These are phyloP conservation scores for Skeletonema grethae DNA, from an alignment of 108 stramenopile species.

Conservation along the genomic window DNA sequence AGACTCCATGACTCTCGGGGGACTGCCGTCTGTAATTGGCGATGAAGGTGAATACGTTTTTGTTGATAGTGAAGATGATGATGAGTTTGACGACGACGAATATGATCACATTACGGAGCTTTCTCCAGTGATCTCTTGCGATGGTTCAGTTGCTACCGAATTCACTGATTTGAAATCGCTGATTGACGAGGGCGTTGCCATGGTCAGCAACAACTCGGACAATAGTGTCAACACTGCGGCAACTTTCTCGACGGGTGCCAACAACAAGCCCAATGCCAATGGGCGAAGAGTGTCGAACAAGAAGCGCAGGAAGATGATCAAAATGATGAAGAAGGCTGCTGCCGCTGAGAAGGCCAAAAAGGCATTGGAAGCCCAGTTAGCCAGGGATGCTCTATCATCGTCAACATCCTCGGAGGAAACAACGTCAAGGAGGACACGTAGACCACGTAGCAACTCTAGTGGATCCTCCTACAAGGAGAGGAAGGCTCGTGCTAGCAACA, in stretches of 20 bases:
- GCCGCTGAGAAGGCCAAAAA: conserved; percentile 53
- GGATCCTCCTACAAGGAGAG: conserved; percentile 27
- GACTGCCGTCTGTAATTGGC: conserved; percentile 27
- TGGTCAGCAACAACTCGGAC: conserved; percentile 7
- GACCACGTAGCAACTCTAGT: not conserved
- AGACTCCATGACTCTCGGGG: conserved; percentile 9
- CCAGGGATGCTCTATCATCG: not conserved
- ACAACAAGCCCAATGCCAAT: conserved; percentile 18
- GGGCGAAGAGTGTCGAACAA: conserved; percentile 71
- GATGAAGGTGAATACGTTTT: conserved; percentile 49
- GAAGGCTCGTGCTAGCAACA: conserved; percentile 9
- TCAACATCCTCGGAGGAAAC: conserved; percentile 6
- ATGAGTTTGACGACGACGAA: conserved; percentile 25
- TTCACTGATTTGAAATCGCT: conserved; percentile 37
- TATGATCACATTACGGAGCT: conserved; percentile 26
- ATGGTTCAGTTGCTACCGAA: conserved; percentile 40
- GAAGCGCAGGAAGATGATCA: conserved; percentile 67
- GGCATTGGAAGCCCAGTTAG: conserved; percentile 16
- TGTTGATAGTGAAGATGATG: conserved; percentile 29
- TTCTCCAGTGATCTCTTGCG: conserved; percentile 46
- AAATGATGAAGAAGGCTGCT: conserved; percentile 73
- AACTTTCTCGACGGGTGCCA: not conserved
- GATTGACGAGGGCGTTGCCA: conserved; percentile 14
- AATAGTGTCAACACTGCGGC: conserved; percentile 6
- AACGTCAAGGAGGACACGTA: not conserved